Evolutionary conservation across 306 rosid genomes (phyloP), one percentile per base, ranked within the genome.

Genomic region (Hippophae tibetana): DNA sequence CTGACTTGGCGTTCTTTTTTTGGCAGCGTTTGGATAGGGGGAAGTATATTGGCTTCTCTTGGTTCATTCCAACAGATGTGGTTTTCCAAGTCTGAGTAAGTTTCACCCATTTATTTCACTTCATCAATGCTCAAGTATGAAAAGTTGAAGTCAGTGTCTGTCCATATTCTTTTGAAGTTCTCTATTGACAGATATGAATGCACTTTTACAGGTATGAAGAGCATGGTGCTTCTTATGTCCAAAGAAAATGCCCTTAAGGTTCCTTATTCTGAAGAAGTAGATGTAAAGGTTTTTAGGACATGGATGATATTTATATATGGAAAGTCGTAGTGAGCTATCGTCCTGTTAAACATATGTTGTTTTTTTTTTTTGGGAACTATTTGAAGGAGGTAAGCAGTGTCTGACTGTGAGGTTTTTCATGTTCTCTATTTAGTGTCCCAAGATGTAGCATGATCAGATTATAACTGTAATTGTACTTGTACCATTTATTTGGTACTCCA

Each of bases 41-140:
- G 99, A 59, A 92, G 99, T 57, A 92, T 92, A 74, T 79, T 92
- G 88, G 99, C 99, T 41, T 92, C 99, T 65, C 99, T 92, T 72
- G 99, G 99, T 71, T 92, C 99, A 72, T 88, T 92, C 81, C 99
- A 92, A 76, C 76, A 72, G 61, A 77, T 82, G 85, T 74, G 86
- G 86, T 92, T 92, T 83, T 92, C 99, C 61, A 92, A 78, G 67
- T 79, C 99, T 23, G 99, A 92, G 99, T 92, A 83, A 78, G 78
- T 79, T 64, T 56, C 58, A 10, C 18, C 59, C 23, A 12, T 25
- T 67, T 25, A 7, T 46, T 51, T 43, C 31, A 18, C 38, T 31
- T 31, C 4, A 31, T 31, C 38, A 18, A 18, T 31, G 38, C 38
- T 31, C 23, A 31, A 31, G 38, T 31, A 31, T 4, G 38, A 31